Conservation (phyloP, 2,329 filamentous ascomycete species). For the Talaromyces sp. region DNA sequence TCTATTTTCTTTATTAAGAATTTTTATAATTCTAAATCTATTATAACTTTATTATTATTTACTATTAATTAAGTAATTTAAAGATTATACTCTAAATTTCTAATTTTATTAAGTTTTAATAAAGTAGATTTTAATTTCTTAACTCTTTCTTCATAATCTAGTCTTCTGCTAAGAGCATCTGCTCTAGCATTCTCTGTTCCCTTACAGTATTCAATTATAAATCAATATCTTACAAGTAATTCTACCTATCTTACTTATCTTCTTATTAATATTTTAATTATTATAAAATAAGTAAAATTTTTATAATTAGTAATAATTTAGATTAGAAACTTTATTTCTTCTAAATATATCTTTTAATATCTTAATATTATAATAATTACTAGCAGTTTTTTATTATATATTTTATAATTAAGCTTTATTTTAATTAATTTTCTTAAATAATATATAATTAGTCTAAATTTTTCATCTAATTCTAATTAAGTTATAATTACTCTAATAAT, state of each 20-base stretch:
- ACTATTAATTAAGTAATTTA: neutral
- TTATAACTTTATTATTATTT: neutral
- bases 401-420: slow-evolving; percentile 3
- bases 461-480: neutral
- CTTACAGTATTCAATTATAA: neutral
- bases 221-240: neutral
- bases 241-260: neutral
- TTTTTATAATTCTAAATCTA: neutral
- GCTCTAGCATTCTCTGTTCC: neutral
- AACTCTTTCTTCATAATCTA: neutral
- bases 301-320: slow-evolving; percentile 2
- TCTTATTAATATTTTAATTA: neutral
- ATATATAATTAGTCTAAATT: slow-evolving; percentile 3
- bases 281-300: neutral
- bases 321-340: neutral
- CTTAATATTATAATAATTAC: neutral
- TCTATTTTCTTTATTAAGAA: neutral
- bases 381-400: slow-evolving; percentile 9
- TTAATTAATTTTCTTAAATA: slow-evolving; percentile 3
- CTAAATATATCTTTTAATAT: slow-evolving; percentile 5
- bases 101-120: neutral
- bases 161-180: neutral
- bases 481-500: neutral
- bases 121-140: neutral
- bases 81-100: neutral